phyloP scores from a whole-genome alignment of 2,329 filamentous ascomycete genomes.

The Mollisiaceae sp. region DNA sequence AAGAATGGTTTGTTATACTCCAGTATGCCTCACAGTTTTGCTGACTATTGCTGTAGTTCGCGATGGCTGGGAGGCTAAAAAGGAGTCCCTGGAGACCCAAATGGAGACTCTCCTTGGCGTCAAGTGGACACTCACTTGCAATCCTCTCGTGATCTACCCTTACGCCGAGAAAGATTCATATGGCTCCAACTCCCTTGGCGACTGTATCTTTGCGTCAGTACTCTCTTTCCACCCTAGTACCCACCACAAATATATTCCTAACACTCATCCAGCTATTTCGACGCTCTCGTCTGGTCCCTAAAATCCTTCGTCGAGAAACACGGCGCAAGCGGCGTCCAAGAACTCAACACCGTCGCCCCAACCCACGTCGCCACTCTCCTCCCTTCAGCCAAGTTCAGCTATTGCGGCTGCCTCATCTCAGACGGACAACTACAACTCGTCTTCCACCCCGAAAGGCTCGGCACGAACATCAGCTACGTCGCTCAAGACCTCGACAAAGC shows the following conservation, averaged over 20 bases:
- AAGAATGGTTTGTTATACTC: constrained; percentile 52
- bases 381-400: constrained; percentile 51
- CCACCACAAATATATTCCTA: not conserved
- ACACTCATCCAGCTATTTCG: constrained; percentile 49
- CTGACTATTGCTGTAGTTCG: constrained; percentile 40
- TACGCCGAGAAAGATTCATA: constrained; percentile 47
- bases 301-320: constrained; percentile 46
- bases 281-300: constrained; percentile 48
- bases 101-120: constrained; percentile 53
- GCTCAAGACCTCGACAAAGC: constrained; percentile 48
- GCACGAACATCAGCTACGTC: constrained; percentile 50
- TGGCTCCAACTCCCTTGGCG: constrained; percentile 48
- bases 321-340: constrained; percentile 48
- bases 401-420: constrained; percentile 51
- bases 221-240: not conserved
- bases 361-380: constrained; percentile 53
- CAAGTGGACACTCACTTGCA: constrained; percentile 56
- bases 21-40: not conserved
- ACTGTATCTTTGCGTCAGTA: constrained; percentile 50
- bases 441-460: constrained; percentile 51
- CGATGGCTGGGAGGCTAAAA: constrained; percentile 57
- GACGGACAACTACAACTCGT: constrained; percentile 55
- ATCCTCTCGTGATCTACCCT: constrained; percentile 53
- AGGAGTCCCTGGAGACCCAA: constrained; percentile 49
- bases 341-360: constrained; percentile 54